A percentile compares a stretch with the other conserved stretches of the same genome.
These are phyloP conservation scores for Fusarium staphyleae DNA, from an alignment of 2,329 filamentous ascomycete genomes.

Conservation along the genomic window DNA sequence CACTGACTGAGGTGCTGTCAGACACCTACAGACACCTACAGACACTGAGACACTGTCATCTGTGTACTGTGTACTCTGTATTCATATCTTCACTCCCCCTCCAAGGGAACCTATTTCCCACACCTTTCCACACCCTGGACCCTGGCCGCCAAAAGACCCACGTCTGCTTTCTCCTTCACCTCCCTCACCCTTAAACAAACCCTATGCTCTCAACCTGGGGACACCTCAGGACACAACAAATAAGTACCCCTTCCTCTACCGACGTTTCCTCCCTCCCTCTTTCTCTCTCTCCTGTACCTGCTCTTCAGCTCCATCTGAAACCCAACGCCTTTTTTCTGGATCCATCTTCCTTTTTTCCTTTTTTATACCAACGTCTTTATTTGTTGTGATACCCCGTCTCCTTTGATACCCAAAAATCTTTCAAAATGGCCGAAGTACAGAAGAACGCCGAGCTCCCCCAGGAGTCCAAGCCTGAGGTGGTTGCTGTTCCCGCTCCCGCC, in stretches of 20 bases:
- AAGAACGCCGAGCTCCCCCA: slow-evolving; percentile 70
- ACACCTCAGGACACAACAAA: slow-evolving; percentile 42
- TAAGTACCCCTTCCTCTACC: slow-evolving; percentile 50
- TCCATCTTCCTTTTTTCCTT: slow-evolving; percentile 47
- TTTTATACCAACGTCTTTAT: slow-evolving; percentile 53
- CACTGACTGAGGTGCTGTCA: slow-evolving; percentile 1
- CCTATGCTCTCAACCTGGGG: slow-evolving; percentile 11
- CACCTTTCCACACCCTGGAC: slow-evolving; percentile 1
- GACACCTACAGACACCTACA: neutral
- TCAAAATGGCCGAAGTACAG: slow-evolving; percentile 75
- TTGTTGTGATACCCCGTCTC: slow-evolving; percentile 61
- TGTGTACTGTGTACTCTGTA: no score
- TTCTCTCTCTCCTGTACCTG: slow-evolving; percentile 46
- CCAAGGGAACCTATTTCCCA: slow-evolving; percentile 9
- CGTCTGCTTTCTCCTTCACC: neutral
- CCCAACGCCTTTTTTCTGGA: slow-evolving; percentile 46
- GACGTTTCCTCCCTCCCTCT: slow-evolving; percentile 39
- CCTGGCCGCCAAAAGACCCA: slow-evolving; percentile 11
- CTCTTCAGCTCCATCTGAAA: slow-evolving; percentile 43
- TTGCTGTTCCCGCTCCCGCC: slow-evolving; percentile 42
- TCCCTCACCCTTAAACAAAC: no score
- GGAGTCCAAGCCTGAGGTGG: slow-evolving; percentile 56
- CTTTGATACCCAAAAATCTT: slow-evolving; percentile 52
- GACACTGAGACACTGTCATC: no score
- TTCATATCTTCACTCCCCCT: slow-evolving; percentile 2